Evolutionary conservation across 2,329 filamentous ascomycete genomes (phyloP), one percentile per base, ranked within the genome.

Genomic region (Herpotrichia juniperi): DNA sequence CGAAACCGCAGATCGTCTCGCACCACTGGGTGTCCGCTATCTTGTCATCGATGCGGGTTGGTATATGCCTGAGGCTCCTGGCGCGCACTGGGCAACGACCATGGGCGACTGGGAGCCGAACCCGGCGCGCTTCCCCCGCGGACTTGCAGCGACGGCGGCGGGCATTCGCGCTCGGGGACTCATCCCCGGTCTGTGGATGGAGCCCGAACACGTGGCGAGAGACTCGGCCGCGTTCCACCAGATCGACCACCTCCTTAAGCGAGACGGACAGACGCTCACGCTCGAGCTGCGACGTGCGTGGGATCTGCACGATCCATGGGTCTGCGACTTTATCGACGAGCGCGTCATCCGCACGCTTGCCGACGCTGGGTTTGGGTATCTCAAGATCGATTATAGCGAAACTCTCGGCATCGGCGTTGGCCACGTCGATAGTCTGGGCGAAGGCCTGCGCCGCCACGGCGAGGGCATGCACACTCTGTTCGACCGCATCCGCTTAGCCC

Each of bases 371-470:
- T 48, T 48, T 22, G 34, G 34, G 31, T 48, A 48, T 40, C 34
- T 48, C 12, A 48, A 48, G 16, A 42, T 48, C 25, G 46, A 48
- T 24, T 48, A 48, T 35, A 48, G 46, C 37, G 46, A 48, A 28
- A 48, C 46, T 9, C 34, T 48, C 14, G 46, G 46, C 19, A 30
- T 48, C 24, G 46, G 46, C 37, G 46, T 48, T 22, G 46, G 42
- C 19, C 46, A 48, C 26, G 7, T 19, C 12, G 46, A 48, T 30
- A 22, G 46, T 30, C 19, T 48, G 17, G 46, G 46, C 12, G 46
- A 48, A 48, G 46, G 46, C 35, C 25, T 48, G 35, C 46, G 46
- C 10, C 46, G 28, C 35, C 46, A 48, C 17, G 46, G 46, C 46
- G 46, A 48, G 25, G 46, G 46, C 22, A 48, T 35, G 10, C 46